phyloP scores from a whole-genome alignment of 1,139 yeast genomes.

The Magnusiomyces magnusii region DNA sequence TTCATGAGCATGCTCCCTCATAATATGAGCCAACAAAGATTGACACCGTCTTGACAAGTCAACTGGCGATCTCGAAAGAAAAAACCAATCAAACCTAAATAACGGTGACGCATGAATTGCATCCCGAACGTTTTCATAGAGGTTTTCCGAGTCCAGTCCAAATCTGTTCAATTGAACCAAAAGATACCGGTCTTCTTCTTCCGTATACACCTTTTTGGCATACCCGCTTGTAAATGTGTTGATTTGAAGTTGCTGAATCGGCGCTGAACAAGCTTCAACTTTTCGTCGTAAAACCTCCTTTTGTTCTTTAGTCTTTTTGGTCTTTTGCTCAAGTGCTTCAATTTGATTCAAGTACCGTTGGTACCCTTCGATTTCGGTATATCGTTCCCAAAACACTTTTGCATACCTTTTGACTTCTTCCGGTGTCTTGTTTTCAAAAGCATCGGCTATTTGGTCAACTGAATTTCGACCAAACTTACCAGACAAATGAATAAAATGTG shows the following conservation, averaged over 20 bases:
- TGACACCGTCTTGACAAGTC: conserved; percentile 78
- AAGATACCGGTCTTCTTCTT: conserved; percentile 78
- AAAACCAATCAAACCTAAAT: conserved; percentile 86
- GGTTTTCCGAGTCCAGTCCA: conserved; percentile 64
- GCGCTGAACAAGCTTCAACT: conserved; percentile 55
- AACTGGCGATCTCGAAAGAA: conserved; percentile 73
- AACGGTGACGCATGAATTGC: conserved; percentile 66
- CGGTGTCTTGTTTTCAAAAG: conserved; percentile 52
- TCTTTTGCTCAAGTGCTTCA: conserved; percentile 79
- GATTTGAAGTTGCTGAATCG: conserved; percentile 66
- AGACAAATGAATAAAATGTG: conserved; percentile 71
- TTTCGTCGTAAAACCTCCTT: conserved; percentile 57
- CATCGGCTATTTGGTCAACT: conserved; percentile 51
- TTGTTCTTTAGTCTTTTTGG: conserved; percentile 54
- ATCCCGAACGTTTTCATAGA: conserved; percentile 69
- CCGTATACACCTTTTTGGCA: conserved; percentile 76
- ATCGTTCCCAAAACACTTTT: conserved; percentile 66
- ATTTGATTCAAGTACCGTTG: conserved; percentile 82
- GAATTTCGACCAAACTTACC: conserved; percentile 73
- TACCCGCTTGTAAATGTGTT: conserved; percentile 80
- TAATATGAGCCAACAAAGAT: conserved; percentile 67
- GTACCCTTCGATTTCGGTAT: conserved; percentile 67
- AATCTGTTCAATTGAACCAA: conserved; percentile 63
- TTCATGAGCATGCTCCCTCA: too few relatives aligned
- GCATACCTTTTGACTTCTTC: conserved; percentile 67